Percentiles rank a stretch among this genome's conserved stretches.
Evolutionary conservation across 208 protist species (phyloP).

Genomic region (Herpetomonas muscarum): DNA sequence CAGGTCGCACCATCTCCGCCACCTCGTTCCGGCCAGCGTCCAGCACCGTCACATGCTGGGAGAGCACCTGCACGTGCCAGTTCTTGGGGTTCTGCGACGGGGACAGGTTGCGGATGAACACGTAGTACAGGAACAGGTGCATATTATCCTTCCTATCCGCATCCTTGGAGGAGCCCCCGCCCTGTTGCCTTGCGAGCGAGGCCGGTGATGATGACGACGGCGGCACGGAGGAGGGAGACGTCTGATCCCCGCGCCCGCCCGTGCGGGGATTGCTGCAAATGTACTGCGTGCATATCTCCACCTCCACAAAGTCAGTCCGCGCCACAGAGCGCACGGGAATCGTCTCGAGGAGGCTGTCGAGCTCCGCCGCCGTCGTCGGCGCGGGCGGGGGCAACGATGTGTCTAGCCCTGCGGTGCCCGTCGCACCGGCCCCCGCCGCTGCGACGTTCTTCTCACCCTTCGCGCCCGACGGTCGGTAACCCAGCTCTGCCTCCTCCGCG

Average conservation of each 20-base stretch:
- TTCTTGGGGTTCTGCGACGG: constrained; percentile 45
- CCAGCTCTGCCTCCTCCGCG: not conserved
- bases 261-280: constrained; percentile 44
- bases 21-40: constrained; percentile 35
- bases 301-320: constrained; percentile 68
- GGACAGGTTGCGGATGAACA: constrained; percentile 68
- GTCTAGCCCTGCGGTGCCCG: not conserved
- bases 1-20: constrained; percentile 67
- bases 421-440: not conserved
- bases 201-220: no score
- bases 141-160: constrained; percentile 8
- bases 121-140: constrained; percentile 77
- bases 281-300: constrained; percentile 71
- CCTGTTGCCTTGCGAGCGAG: not conserved
- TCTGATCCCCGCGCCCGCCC: no score
- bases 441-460: constrained; percentile 1
- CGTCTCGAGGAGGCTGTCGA: constrained; percentile 16
- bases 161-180: constrained; percentile 3
- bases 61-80: constrained; percentile 80
- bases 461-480: not conserved
- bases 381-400: not conserved
- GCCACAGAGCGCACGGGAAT: constrained; percentile 56
- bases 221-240: no score
- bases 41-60: constrained; percentile 68
- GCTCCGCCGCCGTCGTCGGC: not conserved